These are phyloP conservation scores for Ogataea paraovalis DNA, from an alignment of 805 yeast species.

Conservation along the genomic window DNA sequence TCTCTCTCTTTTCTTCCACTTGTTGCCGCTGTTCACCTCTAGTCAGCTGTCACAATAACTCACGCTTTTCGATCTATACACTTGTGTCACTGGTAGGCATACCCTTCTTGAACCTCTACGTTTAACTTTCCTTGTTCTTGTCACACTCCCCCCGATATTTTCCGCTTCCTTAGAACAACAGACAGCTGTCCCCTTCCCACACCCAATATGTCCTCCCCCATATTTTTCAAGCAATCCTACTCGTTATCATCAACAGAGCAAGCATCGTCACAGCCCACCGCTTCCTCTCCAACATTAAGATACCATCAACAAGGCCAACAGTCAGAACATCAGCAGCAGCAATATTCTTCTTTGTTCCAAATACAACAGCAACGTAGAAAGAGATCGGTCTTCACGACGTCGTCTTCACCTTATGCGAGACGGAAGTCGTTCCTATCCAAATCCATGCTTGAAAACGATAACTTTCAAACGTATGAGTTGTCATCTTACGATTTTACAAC, in stretches of 20 bases:
- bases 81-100: no score
- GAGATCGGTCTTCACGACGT: conserved; percentile 31
- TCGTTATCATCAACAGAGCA: conserved; percentile 1
- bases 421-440: conserved; percentile 53
- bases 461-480: conserved; percentile 48
- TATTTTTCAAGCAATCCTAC: conserved; percentile 11
- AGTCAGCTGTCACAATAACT: no score
- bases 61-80: no score
- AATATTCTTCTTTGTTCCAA: neutral
- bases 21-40: no score
- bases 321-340: neutral
- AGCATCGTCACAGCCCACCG: no score
- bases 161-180: neutral
- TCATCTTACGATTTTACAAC: conserved; percentile 11
- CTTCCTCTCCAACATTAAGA: no score
- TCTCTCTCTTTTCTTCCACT: no score
- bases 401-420: conserved; percentile 51
- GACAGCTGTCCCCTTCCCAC: no score
- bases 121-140: no score
- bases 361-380: conserved; percentile 15
- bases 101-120: no score
- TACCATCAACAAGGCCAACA: no score
- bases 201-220: conserved; percentile 17
- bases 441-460: conserved; percentile 56
- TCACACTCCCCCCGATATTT: no score